These are phyloP conservation scores for Coemansia sp. DNA, from an alignment of 192 early-diverging fungal genomes.

Conservation along the genomic window DNA sequence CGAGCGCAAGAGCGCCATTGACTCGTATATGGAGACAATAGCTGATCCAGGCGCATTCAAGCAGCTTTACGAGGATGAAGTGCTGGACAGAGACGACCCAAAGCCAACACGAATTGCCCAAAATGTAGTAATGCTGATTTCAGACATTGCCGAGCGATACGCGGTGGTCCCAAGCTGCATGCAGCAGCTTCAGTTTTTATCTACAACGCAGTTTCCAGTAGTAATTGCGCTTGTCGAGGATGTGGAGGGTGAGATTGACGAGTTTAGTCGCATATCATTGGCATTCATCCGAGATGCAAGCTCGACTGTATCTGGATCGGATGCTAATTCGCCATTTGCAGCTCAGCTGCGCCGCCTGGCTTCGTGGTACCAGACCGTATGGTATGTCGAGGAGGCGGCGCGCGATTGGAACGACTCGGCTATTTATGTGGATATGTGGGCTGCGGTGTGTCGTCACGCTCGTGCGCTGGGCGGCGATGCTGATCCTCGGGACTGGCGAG, in stretches of 20 bases:
- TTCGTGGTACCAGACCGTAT: slow-evolving; percentile 49
- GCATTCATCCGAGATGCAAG: slow-evolving; percentile 44
- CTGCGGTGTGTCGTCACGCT: slow-evolving; percentile 35
- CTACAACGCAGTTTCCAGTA: slow-evolving; percentile 65
- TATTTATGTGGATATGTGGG: slow-evolving; percentile 45
- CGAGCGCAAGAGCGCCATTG: slow-evolving; percentile 62
- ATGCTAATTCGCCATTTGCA: slow-evolving; percentile 15
- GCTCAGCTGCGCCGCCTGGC: slow-evolving; percentile 38
- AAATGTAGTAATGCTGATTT: slow-evolving; percentile 61
- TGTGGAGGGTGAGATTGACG: slow-evolving; percentile 47
- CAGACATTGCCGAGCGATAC: slow-evolving; percentile 65
- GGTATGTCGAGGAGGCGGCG: slow-evolving; percentile 49
- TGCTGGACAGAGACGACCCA: slow-evolving; percentile 55
- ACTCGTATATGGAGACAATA: slow-evolving; percentile 65
- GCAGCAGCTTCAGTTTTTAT: slow-evolving; percentile 59
- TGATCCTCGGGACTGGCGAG: slow-evolving; percentile 51
- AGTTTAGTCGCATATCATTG: slow-evolving; percentile 51
- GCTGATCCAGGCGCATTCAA: slow-evolving; percentile 63
- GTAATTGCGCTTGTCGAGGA: slow-evolving; percentile 59
- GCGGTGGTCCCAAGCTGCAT: slow-evolving; percentile 59
- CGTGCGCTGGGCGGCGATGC: slow-evolving; percentile 8
- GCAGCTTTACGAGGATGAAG: slow-evolving; percentile 56
- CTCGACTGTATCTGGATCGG: not conserved
- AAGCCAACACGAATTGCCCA: slow-evolving; percentile 64
- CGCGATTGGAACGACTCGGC: slow-evolving; percentile 49